Evolutionary conservation across 1,284 basidiomycete species (phyloP), one percentile per base, ranked within the genome.

Genomic region (Leccinum subfulvum): DNA sequence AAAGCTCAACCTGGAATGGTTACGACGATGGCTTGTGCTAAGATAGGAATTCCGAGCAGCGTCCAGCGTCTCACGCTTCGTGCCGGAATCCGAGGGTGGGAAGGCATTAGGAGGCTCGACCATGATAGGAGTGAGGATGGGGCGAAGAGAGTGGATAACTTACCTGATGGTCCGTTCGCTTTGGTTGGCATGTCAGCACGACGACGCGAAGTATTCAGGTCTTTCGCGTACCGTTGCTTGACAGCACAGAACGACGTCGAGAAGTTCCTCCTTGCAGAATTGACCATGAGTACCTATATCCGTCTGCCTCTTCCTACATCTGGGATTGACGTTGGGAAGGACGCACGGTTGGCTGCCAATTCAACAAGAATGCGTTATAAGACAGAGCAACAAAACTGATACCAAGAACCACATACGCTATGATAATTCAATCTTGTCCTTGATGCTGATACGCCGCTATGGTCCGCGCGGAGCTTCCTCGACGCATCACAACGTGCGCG

Each of bases 1-100:
- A 69, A 92, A 91, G 72, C 89, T 91, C 53, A 82, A 71, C 2
- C 74, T 81, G 0, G 88, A 90, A 2, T 81, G 76, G 16, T 78
- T 77, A 11, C 83, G 76, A 1, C 84, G 81, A 63, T 83, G 84
- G n/a, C 65, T 55, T 3, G 47, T 21, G 3, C 62, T 3, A 3
- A 65, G 10, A n/a, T 54, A 55, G 3, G 68, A 71, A 23, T 56
- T 56, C 56, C 70, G 65, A 58, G 69, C 60, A 55, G 65, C 23
- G 10, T 72, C 67, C 11, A 75, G 68, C 1, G 71, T 66, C 18
- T 67, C 67, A 3, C 69, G 70, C 60, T 77, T 80, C 6, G 76
- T 77, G 60, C 79, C 82, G 0, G 80, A 73, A 61, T 83, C 78
- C 0, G 28, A 30, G 33, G 33, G 33, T 35, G 33, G 33, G 11